Evolutionary conservation across 371 early-diverging fungal genomes (phyloP).

Genomic region (Mortierella sp.): DNA sequence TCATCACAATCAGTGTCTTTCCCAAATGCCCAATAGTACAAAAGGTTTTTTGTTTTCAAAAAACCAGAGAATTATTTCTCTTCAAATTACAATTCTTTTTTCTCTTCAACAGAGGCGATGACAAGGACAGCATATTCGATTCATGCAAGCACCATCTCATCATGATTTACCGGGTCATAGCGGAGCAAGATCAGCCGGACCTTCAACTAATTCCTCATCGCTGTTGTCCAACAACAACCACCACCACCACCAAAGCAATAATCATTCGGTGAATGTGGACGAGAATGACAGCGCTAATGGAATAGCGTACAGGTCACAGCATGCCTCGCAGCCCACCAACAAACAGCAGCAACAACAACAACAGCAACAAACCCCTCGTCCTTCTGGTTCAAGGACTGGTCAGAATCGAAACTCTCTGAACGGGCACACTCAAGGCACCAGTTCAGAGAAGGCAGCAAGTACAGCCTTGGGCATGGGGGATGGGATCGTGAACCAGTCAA

Average conservation of each 20-base stretch:
- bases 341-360: conserved; percentile 2
- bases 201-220: conserved; percentile 8
- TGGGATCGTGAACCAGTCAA: conserved; percentile 47
- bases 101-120: conserved; percentile 10
- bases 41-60: no score
- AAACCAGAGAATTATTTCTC: no score
- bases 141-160: conserved; percentile 32
- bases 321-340: background rate
- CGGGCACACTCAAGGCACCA: background rate
- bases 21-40: no score
- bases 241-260: no score
- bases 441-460: background rate
- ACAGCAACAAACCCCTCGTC: background rate
- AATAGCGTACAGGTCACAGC: background rate
- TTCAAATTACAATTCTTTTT: background rate
- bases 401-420: background rate
- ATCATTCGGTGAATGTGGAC: conserved; percentile 1
- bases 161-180: conserved; percentile 21
- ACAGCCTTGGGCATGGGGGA: conserved; percentile 38
- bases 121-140: conserved; percentile 10
- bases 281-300: background rate
- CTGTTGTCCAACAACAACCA: background rate
- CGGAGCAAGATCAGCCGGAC: conserved; percentile 18
- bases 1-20: no score
- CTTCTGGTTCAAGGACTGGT: background rate